A percentile compares a stretch with the other conserved stretches of the same genome.
phyloP scores from a whole-genome alignment of 2,329 filamentous ascomycete genomes.

The Aspergillus intermedius region DNA sequence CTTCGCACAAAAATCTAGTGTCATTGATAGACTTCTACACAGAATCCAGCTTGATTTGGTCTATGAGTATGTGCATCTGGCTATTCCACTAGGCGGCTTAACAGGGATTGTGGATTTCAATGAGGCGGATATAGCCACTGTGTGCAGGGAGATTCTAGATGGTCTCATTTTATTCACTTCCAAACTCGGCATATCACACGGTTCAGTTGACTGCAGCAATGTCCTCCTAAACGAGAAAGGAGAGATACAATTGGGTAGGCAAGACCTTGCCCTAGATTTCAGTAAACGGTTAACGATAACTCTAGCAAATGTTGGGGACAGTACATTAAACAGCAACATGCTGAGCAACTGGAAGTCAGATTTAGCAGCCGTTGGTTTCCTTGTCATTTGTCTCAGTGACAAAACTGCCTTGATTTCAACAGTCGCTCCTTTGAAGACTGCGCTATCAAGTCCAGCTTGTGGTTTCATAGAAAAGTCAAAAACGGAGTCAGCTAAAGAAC shows the following conservation, averaged over 20 bases:
- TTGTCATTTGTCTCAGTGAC: not conserved
- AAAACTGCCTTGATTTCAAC: not conserved
- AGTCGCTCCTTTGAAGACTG: not conserved
- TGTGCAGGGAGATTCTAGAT: slow-evolving; percentile 8
- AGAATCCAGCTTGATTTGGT: slow-evolving; percentile 1
- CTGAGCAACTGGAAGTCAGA: not conserved
- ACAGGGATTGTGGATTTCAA: slow-evolving; percentile 5
- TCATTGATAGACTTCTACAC: slow-evolving; percentile 1
- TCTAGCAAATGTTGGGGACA: not conserved
- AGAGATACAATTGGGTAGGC: slow-evolving; percentile 10
- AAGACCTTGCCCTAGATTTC: not conserved
- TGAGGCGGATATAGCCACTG: slow-evolving; percentile 9
- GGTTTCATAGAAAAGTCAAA: not conserved
- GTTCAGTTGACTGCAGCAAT: slow-evolving; percentile 3
- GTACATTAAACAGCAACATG: not conserved
- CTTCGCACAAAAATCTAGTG: slow-evolving; percentile 4
- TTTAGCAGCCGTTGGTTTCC: not conserved
- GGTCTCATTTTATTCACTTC: slow-evolving; percentile 6
- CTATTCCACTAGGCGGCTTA: slow-evolving; percentile 4
- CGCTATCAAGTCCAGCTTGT: not conserved
- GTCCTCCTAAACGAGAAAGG: slow-evolving; percentile 8
- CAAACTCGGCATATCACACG: slow-evolving; percentile 3
- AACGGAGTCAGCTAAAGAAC: not conserved
- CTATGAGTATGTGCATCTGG: slow-evolving; percentile 10
- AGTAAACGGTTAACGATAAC: not conserved